Evolutionary conservation across 176 grass and related monocot species (phyloP), one percentile per base, ranked within the genome.

Genomic region (Ananas comosus): DNA sequence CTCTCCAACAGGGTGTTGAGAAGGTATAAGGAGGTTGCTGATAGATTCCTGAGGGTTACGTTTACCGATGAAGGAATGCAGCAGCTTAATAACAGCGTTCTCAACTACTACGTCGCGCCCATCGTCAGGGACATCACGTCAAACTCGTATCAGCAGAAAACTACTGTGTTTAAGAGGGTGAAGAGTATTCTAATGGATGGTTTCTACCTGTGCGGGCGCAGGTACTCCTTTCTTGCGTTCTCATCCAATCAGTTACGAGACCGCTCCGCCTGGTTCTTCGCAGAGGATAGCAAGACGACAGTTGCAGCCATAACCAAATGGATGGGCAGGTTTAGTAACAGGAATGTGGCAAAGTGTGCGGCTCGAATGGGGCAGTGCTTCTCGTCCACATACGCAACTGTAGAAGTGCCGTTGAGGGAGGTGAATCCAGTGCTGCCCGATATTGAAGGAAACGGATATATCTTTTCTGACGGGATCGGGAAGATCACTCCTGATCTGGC

Each of bases 281-380:
- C 91, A 65, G 88, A 96, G 42, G 80, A 91, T 74, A 80, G 71
- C n/a, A 73, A 57, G 13, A 88, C 69, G 64, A 86, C 80, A 1
- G 85, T 88, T 68, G 10, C 53, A 3, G 52, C 23, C 72, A 86
- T 96, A 9, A 77, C 64, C 64, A 73, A 57, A 29, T 96, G 91
- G 88, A 96, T 96, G 92, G 92, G 92, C 66, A 74, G 68, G 50
- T 96, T 91, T 50, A 69, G 75, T 50, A 87, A 79, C 66, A 83
- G 71, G 48, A 96, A 85, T 73, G 81, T 96, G 6, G 92, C 92
- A 48, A 96, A 89, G 70, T 85, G 87, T 4, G 74, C 83, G 2
- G 83, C 88, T 70, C 70, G 92, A 49, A 96, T 96, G 92, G 92
- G 92, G 8, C 92, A 89, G 69, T 92, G 92, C 64, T 96, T 96